These are phyloP conservation scores for Aleurites moluccanus DNA, from an alignment of 441 rosid species.

Conservation along the genomic window DNA sequence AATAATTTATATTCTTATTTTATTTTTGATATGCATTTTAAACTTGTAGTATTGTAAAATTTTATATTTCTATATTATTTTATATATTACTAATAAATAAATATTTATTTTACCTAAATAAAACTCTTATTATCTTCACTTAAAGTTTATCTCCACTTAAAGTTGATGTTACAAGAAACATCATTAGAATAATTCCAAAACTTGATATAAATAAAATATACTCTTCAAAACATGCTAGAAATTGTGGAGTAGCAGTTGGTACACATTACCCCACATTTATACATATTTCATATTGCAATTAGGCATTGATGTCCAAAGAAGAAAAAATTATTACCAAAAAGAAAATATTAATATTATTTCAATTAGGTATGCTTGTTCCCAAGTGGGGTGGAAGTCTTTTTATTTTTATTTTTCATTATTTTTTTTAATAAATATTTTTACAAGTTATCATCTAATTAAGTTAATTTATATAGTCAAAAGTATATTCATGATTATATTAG, in stretches of 20 bases:
- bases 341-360: no score
- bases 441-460: neutral
- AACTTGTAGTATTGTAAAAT: no score
- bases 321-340: no score
- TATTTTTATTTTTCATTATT: neutral
- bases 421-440: neutral
- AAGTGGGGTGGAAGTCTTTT: neutral
- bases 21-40: no score
- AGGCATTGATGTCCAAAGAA: neutral
- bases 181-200: neutral
- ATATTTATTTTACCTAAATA: no score
- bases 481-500: no score
- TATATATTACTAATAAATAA: no score
- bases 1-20: no score
- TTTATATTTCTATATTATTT: no score
- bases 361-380: no score
- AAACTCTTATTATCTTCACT: no score
- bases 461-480: neutral
- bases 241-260: slow-evolving; percentile 20
- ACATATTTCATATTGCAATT: neutral
- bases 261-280: slow-evolving; percentile 14
- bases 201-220: neutral
- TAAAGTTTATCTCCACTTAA: neutral
- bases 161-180: neutral
- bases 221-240: slow-evolving; percentile 20